Conservation (phyloP, 2,329 filamentous ascomycete species). For the Talaromyces rugulosus region DNA sequence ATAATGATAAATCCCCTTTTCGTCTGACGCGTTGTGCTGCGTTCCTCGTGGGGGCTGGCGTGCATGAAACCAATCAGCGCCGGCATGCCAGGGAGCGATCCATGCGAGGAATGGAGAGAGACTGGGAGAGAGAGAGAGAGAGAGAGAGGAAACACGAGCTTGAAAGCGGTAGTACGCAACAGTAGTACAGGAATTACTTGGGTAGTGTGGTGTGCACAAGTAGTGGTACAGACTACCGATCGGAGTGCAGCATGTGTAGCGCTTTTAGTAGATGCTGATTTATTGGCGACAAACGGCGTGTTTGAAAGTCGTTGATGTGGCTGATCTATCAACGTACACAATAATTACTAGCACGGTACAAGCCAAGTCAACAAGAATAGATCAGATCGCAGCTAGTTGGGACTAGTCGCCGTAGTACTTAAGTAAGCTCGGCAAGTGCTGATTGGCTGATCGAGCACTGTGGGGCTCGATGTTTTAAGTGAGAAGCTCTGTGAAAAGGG, state of each 20-base stretch:
- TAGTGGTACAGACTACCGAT: not conserved
- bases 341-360: too few species aligned
- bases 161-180: not conserved
- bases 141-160: not conserved
- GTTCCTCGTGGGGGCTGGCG: conserved; percentile 6
- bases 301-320: too few species aligned
- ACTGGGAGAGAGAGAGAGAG: not conserved
- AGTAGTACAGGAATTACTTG: too few species aligned
- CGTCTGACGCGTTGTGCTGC: not conserved
- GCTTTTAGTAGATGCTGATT: too few species aligned
- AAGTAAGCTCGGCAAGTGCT: not conserved
- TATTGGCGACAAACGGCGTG: too few species aligned
- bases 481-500: not conserved
- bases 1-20: too few species aligned
- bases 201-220: too few species aligned
- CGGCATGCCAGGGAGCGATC: not conserved
- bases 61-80: not conserved
- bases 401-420: not conserved
- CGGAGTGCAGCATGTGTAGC: not conserved
- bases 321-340: too few species aligned
- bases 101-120: not conserved
- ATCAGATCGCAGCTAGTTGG: not conserved
- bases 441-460: not conserved
- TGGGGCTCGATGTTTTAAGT: too few species aligned
- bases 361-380: not conserved